Base-by-base conservation (phyloP, 225 moss, liverwort and hornwort genomes). In the Pseudoscleropodium purum region DNA sequence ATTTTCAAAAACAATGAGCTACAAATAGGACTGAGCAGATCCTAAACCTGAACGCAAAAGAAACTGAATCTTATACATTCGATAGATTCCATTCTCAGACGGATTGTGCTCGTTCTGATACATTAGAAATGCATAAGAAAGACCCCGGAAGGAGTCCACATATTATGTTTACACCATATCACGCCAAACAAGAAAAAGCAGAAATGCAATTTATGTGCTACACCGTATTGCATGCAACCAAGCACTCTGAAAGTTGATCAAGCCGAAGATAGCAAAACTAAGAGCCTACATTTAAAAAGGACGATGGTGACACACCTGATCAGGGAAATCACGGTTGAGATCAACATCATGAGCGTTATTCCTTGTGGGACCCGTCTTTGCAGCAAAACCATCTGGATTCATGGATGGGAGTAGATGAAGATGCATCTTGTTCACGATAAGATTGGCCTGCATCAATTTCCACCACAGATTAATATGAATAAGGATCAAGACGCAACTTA, bases 241-340 rank as follows among this genome's bases (percentile, higher is more conserved):
- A 69, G 33, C n/a, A 87, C 64, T 61, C 33, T 87, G 78, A 79
- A 82, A 83, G 70, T n/a, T 67, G 69, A 68, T 65, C 56, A 75
- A 64, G 82, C 31, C 30, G 90, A 77, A 78, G 70, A 64, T 74
- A 61, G 37, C 31, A 78, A 74, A 67, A 56, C 21, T 18, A 37
- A 60, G 63, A 27, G 52, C 49, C 52, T 60, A 77, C 30, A 21
- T 34, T 47, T 69, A 26, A 63, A 29, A 39, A 84, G 36, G 87
- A 83, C 18, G 54, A 73, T 49, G 18, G 61, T 83, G 73, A 47
- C 77, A 89, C 54, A 98, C 98, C 97, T 98, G 98, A 87, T 98
- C 97, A 21, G 98, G 96, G 84, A 97, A 98, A 85, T 98, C 96
- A 52, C 97, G 96, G 94, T 98, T 98, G 90, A 98, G 91, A 90